These are phyloP conservation scores for Plicaturopsis crispa DNA, from an alignment of 768 basidiomycete species.

Conservation along the genomic window DNA sequence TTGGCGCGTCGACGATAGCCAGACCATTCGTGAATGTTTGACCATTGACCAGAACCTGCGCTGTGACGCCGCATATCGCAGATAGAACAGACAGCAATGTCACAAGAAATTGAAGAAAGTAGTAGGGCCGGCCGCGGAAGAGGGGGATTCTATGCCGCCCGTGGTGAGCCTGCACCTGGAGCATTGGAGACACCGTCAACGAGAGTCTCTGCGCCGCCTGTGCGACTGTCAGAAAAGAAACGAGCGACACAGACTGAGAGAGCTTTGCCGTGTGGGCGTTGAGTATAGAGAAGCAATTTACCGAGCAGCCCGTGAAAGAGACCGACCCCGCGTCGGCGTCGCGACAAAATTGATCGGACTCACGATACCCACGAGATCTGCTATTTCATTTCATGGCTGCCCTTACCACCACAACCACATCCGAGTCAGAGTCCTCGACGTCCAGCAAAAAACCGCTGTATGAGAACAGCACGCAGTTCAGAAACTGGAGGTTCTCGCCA, in stretches of 20 bases:
- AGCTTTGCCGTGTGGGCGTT: not conserved
- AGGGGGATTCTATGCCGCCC: not conserved
- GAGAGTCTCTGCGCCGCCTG: slow-evolving; percentile 8
- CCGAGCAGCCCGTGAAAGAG: not conserved
- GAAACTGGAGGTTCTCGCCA: slow-evolving; percentile 84
- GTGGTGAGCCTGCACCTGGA: slow-evolving; percentile 4
- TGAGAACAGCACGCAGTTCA: slow-evolving; percentile 73
- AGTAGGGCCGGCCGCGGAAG: slow-evolving; percentile 3
- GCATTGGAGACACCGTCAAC: slow-evolving; percentile 6
- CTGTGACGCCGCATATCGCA: slow-evolving; percentile 6
- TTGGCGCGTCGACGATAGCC: slow-evolving; percentile 27
- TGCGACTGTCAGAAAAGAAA: slow-evolving; percentile 8
- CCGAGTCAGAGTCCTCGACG: too few relatives aligned
- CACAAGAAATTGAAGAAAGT: slow-evolving; percentile 2
- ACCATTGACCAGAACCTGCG: slow-evolving; percentile 20
- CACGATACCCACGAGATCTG: too few relatives aligned
- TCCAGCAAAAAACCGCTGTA: slow-evolving; percentile 51
- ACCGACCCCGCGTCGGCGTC: not conserved
- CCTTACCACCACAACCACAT: too few relatives aligned
- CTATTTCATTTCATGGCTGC: too few relatives aligned
- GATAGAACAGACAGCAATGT: not conserved
- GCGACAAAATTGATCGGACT: not conserved
- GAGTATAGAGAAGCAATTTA: not conserved
- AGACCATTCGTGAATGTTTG: slow-evolving; percentile 27
- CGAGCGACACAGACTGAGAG: not conserved